These are phyloP conservation scores for Amoebophrya sp. DNA, from an alignment of 169 alveolate genomes.

Conservation along the genomic window DNA sequence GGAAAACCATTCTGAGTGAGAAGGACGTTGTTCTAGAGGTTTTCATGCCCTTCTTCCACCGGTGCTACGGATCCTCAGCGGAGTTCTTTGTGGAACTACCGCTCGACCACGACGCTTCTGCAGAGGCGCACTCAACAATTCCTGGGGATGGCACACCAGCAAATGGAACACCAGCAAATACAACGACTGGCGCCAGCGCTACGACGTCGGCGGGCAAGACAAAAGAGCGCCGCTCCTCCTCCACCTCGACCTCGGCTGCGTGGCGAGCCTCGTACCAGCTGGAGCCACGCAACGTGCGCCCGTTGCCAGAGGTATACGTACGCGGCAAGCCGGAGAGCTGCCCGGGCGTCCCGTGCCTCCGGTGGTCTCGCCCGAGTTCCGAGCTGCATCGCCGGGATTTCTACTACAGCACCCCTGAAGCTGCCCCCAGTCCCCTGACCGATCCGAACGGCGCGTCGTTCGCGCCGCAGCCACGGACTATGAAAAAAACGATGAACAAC, in stretches of 20 bases:
- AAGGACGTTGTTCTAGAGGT: constrained; percentile 48
- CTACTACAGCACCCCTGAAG: constrained; percentile 4
- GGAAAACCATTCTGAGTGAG: constrained; percentile 48
- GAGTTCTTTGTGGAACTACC: background rate
- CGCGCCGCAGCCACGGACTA: too few species aligned
- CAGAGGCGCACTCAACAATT: too few species aligned
- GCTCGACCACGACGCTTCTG: background rate
- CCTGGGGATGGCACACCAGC: too few species aligned
- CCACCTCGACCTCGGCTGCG: background rate
- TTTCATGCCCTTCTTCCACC: constrained; percentile 42
- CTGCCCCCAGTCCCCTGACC: background rate
- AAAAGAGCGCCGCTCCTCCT: background rate
- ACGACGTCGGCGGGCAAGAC: background rate
- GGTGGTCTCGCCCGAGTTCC: background rate
- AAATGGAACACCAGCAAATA: too few species aligned
- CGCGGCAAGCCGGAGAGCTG: background rate
- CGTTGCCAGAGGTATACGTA: background rate
- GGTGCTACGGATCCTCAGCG: background rate
- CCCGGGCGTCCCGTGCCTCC: background rate
- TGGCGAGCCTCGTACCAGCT: background rate
- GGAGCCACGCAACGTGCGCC: background rate
- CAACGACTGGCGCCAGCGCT: background rate
- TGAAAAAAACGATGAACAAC: too few species aligned
- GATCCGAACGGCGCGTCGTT: too few species aligned
- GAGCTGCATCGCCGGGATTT: background rate